Conservation (phyloP, 169 alveolate species). For the Eimeria sp. region DNA sequence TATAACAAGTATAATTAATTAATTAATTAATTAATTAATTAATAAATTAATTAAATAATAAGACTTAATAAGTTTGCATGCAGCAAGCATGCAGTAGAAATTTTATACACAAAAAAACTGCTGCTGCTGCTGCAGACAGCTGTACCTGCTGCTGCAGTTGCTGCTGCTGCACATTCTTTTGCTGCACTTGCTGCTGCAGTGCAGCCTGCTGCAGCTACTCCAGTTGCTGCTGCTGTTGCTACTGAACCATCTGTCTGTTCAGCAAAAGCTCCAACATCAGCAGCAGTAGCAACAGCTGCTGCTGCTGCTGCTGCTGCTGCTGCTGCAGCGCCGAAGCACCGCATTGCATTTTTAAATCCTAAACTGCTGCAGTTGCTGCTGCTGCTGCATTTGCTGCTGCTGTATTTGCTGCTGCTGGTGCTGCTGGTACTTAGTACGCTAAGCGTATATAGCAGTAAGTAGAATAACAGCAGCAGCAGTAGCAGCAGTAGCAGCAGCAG, state of each 20-base stretch:
- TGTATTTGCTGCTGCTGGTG: not conserved
- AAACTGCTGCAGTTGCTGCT: too few species aligned
- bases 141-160: too few species aligned
- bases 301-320: not conserved
- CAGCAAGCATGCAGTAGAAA: too few species aligned
- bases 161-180: not conserved
- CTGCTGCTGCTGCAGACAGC: too few species aligned
- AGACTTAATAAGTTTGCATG: too few species aligned
- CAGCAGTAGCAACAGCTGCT: not conserved
- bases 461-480: not conserved
- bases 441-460: not conserved
- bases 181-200: not conserved
- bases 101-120: too few species aligned
- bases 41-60: too few species aligned
- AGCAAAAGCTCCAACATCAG: not conserved
- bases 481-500: not conserved
- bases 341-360: too few species aligned
- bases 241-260: not conserved
- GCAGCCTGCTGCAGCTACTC: not conserved
- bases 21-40: too few species aligned
- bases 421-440: not conserved
- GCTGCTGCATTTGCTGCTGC: not conserved
- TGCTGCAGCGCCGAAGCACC: not conserved
- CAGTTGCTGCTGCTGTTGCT: not conserved
- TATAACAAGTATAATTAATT: too few species aligned